Conservation (phyloP, 2,329 filamentous ascomycete species). For the Hypomyces perniciosus region DNA sequence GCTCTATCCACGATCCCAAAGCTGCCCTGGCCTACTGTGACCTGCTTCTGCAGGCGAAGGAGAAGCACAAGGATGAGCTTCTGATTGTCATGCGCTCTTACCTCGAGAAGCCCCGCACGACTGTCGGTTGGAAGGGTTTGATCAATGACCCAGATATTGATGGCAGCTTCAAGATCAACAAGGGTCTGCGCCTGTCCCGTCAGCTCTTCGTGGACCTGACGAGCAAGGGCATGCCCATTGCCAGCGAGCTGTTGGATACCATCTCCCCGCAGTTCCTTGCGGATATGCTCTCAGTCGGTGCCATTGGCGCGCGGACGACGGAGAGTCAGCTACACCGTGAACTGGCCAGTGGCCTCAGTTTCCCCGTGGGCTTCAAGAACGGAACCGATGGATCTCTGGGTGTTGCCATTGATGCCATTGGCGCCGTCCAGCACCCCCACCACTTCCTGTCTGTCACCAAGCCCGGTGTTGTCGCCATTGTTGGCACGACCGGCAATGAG, state of each 20-base stretch:
- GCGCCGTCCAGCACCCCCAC: slow-evolving; percentile 84
- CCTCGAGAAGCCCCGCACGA: slow-evolving; percentile 96
- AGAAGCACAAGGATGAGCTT: slow-evolving; percentile 84
- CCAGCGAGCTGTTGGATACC: slow-evolving; percentile 96
- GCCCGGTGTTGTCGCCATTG: slow-evolving; percentile 89
- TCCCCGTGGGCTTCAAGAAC: slow-evolving; percentile 99
- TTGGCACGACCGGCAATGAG: slow-evolving; percentile 89
- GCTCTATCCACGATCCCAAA: slow-evolving; percentile 92
- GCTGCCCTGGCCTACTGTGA: slow-evolving; percentile 92
- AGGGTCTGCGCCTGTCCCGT: slow-evolving; percentile 78
- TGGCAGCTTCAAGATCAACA: slow-evolving; percentile 98
- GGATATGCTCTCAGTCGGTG: slow-evolving; percentile 84
- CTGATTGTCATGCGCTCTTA: slow-evolving; percentile 97
- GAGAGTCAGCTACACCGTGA: slow-evolving; percentile 95
- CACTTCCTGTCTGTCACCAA: slow-evolving; percentile 98
- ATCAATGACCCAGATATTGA: slow-evolving; percentile 99
- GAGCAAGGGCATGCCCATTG: slow-evolving; percentile 87
- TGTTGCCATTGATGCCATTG: slow-evolving; percentile 93
- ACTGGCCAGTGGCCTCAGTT: slow-evolving; percentile 85
- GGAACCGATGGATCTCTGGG: slow-evolving; percentile 87
- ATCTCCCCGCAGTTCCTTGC: slow-evolving; percentile 96
- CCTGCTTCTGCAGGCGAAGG: slow-evolving; percentile 69
- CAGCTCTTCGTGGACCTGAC: slow-evolving; percentile 94
- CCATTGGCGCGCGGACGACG: slow-evolving; percentile 91
- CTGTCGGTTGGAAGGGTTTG: slow-evolving; percentile 96